Evolutionary conservation across 148 eudicot species (phyloP).

Genomic region (Silene conica): DNA sequence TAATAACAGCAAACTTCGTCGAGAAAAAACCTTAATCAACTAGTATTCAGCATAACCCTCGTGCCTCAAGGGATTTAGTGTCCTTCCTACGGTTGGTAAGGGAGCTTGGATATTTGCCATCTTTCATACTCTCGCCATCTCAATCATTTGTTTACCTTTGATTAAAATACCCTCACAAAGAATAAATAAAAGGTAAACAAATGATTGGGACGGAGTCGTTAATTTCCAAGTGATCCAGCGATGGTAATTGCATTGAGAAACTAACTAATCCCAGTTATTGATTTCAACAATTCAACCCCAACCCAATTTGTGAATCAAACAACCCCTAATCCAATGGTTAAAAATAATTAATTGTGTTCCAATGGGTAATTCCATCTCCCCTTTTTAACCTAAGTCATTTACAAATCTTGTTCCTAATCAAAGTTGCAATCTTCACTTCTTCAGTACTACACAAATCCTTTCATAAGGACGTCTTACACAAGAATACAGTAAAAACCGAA

Average conservation of each 20-base stretch:
- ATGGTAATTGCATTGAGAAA: background rate
- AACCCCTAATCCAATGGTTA: background rate
- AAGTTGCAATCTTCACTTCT: conserved; percentile 9
- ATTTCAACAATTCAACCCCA: background rate
- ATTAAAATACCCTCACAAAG: too few relatives aligned
- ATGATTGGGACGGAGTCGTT: too few relatives aligned
- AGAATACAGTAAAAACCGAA: too few relatives aligned
- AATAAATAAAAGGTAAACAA: too few relatives aligned
- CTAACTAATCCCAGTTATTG: background rate
- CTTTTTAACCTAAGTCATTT: background rate
- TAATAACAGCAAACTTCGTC: background rate
- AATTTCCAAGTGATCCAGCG: background rate
- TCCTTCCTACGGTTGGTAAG: background rate
- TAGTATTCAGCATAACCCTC: background rate
- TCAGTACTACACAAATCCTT: background rate
- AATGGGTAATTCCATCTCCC: background rate
- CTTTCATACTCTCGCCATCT: background rate
- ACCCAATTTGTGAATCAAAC: background rate
- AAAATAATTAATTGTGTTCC: background rate
- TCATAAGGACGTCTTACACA: too few relatives aligned
- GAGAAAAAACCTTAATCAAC: background rate
- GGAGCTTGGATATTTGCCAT: background rate
- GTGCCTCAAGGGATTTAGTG: background rate
- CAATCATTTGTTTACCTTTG: too few relatives aligned
- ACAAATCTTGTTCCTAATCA: background rate